Evolutionary conservation across 1,284 basidiomycete species (phyloP), one percentile per base, ranked within the genome.

Genomic region (Cryptococcus depauperatus): DNA sequence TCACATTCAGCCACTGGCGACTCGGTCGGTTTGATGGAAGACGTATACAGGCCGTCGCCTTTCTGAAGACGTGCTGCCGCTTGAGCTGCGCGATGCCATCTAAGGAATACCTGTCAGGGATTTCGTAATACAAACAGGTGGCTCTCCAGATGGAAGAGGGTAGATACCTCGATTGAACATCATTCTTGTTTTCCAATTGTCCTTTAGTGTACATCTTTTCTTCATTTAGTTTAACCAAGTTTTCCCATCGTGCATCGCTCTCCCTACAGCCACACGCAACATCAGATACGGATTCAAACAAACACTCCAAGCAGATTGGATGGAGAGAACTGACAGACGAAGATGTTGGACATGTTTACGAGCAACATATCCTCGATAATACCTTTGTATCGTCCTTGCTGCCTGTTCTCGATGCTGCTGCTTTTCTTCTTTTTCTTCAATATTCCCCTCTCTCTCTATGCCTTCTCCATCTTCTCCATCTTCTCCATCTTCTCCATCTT

Each of bases 131-230:
- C n/a, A n/a, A n/a, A n/a, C n/a, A n/a, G n/a, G n/a, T n/a, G n/a
- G n/a, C n/a, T n/a, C n/a, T n/a, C n/a, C n/a, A n/a, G n/a, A n/a
- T n/a, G n/a, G n/a, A n/a, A n/a, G 27, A 47, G 32, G 25, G 19
- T 13, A 46, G 53, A 33, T 8, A 59, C 57, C 60, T 48, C 8
- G 59, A 58, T n/a, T 35, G 37, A 19, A 59, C 55, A 41, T 63
- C 61, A 40, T 63, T 61, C 46, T 56, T 51, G 38, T 61, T 61
- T n/a, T 52, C 52, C 18, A 61, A 43, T 38, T 61, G 59, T 27
- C 51, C 50, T 23, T 48, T 25, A 1, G 52, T 50, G 23, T 56
- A 55, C 8, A 32, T 44, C 38, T 44, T 34, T 26, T 56, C 52
- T 5, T 50, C 49, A 6, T 46, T 47, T 16, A 51, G 46, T 32